Base-by-base conservation (phyloP, 257 asterid species). In the Dorcoceras hygrometricum region DNA sequence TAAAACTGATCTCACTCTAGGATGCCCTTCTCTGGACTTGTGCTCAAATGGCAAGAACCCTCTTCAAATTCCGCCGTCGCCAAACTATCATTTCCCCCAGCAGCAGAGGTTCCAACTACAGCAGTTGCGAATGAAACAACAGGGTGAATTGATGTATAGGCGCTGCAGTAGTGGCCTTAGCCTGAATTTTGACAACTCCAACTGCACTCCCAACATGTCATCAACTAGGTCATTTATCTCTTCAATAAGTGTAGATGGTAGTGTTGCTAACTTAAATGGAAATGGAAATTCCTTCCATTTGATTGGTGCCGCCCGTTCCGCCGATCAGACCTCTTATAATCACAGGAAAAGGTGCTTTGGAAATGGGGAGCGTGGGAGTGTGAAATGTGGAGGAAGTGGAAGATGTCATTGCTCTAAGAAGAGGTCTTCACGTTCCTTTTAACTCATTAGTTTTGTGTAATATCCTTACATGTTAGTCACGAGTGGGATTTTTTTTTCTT, bases 331-430 rank as follows among this genome's bases (percentile, higher is more conserved):
- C 71, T 80, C 89, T 5, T 75, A 59, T 64, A 90, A 80, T 75
- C 86, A 87, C 71, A 91, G 81, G 83, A 82, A 84, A 65, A 84
- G 86, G 77, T 92, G 98, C 59, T 82, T 85, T 0, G 89, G 84
- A 0, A 85, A 83, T 67, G 96, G 95, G 23, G 96, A 85, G 50
- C 95, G 89, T 65, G 98, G 95, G 29, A 91, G 86, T 72, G 91
- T 77, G 59, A 91, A 91, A 84, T 91, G 98, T 81, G 90, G 96
- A 63, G 87, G 91, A 51, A 85, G 83, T 43, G 86, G 90, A 5
- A 75, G 88, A 73, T 92, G 98, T 70, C 98, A 87, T 71, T 92
- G 98, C 76, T 84, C 96, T 6, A 91, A 89, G 85, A 92, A 92
- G 80, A 89, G 98, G 98, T 87, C 28, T 48, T n/a, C 50, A 12